A percentile compares a stretch with the other conserved stretches of the same genome.
phyloP scores from a whole-genome alignment of 306 rosid species.

The Acacia melanoxylon region DNA sequence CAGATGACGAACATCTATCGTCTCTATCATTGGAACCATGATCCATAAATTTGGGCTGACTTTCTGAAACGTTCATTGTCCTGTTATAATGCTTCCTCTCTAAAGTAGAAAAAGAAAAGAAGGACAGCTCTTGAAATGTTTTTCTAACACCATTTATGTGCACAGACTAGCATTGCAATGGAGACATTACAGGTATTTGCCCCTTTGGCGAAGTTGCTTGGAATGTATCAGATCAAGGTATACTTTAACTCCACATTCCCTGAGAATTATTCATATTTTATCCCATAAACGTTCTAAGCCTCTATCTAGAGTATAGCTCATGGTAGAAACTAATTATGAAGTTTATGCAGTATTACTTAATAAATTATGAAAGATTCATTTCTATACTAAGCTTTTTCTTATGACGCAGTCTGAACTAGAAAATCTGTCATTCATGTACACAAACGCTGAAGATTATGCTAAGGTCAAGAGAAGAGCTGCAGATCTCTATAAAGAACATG shows the following conservation, averaged over 20 bases:
- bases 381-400: slow-evolving; percentile 4
- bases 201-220: slow-evolving; percentile 98
- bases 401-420: slow-evolving; percentile 90
- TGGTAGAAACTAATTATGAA: slow-evolving; percentile 20
- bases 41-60: background rate
- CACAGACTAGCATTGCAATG: slow-evolving; percentile 89
- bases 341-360: slow-evolving; percentile 5
- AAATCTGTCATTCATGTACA: slow-evolving; percentile 93
- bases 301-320: slow-evolving; percentile 7
- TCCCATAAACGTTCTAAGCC: slow-evolving; percentile 13
- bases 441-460: slow-evolving; percentile 92
- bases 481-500: slow-evolving; percentile 82
- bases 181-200: slow-evolving; percentile 99
- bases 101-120: background rate
- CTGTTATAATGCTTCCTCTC: background rate
- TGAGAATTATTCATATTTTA: slow-evolving; percentile 24
- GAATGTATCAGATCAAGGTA: slow-evolving; percentile 99
- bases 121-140: background rate
- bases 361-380: slow-evolving; percentile 17
- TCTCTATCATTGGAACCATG: slow-evolving; percentile 2
- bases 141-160: slow-evolving; percentile 36
- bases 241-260: slow-evolving; percentile 17
- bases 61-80: slow-evolving; percentile 7
- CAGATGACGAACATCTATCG: background rate
- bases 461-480: slow-evolving; percentile 87